Conservation (phyloP, 768 basidiomycete genomes). For the Lentinula aciculospora region DNA sequence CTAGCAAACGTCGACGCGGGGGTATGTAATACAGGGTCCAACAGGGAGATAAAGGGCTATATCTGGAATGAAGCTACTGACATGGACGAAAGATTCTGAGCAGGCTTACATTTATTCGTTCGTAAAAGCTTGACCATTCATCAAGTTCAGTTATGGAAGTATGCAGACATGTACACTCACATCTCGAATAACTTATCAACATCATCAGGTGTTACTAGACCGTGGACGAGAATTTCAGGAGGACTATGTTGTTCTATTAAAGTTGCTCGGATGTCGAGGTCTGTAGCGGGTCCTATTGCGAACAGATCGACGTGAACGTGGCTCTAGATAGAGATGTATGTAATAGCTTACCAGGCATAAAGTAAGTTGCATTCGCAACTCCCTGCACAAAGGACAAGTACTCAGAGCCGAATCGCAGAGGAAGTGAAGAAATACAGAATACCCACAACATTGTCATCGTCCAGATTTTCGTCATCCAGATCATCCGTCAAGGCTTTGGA, state of each 20-base stretch:
- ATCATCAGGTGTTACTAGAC: conserved; percentile 70
- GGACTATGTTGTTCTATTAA: conserved; percentile 76
- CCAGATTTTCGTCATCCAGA: conserved; percentile 60
- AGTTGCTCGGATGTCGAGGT: conserved; percentile 62
- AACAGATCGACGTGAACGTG: background rate
- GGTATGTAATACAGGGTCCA: conserved; percentile 80
- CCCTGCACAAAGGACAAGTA: conserved; percentile 40
- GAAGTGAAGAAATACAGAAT: background rate
- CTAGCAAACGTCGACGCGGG: conserved; percentile 74
- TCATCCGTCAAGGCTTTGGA: conserved; percentile 34
- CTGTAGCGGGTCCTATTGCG: conserved; percentile 57
- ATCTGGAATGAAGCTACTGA: background rate
- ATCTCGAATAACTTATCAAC: conserved; percentile 83
- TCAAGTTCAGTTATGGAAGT: background rate
- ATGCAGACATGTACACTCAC: conserved; percentile 36
- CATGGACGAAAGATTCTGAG: background rate
- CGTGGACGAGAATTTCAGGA: conserved; percentile 78
- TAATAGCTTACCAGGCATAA: conserved; percentile 57
- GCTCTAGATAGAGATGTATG: background rate
- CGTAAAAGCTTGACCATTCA: conserved; percentile 50
- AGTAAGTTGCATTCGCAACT: conserved; percentile 75
- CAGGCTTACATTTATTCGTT: conserved; percentile 56
- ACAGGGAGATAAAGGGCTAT: conserved; percentile 65
- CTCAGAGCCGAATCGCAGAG: background rate
- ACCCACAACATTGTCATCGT: conserved; percentile 60